Evolutionary conservation across 2,329 filamentous ascomycete species (phyloP).

Genomic region (Scedosporium boydii): DNA sequence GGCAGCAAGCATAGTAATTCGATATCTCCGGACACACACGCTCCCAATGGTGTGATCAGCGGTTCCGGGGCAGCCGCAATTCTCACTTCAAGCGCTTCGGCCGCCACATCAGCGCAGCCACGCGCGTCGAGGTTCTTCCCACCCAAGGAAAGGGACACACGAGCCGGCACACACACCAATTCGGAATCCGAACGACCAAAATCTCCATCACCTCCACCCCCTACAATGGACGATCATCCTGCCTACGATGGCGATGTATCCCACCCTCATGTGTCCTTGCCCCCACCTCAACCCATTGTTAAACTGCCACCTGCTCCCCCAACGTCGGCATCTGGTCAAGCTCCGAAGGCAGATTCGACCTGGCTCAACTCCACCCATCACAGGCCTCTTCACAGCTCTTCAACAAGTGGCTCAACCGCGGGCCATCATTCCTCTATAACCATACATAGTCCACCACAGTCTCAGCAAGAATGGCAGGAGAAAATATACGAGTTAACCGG

Average conservation of each 20-base stretch:
- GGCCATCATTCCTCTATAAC: not conserved
- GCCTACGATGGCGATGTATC: conserved; percentile 58
- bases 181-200: conserved; percentile 31
- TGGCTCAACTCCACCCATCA: not conserved
- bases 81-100: not conserved
- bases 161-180: conserved; percentile 26
- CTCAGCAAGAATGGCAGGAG: conserved; percentile 34
- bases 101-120: conserved; percentile 28
- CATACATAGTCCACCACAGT: not conserved
- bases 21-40: not conserved
- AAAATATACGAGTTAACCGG: conserved; percentile 8
- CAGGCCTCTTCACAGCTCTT: not conserved
- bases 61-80: conserved; percentile 14
- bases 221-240: conserved; percentile 60
- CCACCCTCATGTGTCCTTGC: conserved; percentile 61
- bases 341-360: not conserved
- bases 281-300: conserved; percentile 64
- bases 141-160: conserved; percentile 40
- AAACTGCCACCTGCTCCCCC: conserved; percentile 55
- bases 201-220: conserved; percentile 64
- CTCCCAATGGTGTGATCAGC: not conserved
- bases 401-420: not conserved
- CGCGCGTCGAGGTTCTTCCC: conserved; percentile 56
- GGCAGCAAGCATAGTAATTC: not conserved
- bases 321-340: not conserved